Conservation (phyloP, 2,329 filamentous ascomycete genomes). For the Cordyceps fumosorosea region DNA sequence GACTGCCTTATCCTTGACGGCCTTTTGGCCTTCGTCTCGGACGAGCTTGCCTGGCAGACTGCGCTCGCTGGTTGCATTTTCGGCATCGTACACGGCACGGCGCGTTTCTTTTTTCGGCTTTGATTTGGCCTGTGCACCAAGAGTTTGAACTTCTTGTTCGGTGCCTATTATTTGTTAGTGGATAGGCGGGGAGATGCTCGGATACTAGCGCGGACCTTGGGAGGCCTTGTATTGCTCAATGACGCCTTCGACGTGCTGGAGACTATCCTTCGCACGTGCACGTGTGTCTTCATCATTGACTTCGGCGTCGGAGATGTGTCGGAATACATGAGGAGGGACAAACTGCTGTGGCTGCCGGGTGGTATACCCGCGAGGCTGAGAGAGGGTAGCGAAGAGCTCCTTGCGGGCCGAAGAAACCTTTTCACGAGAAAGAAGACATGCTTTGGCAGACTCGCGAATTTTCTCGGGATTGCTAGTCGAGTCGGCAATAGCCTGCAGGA, state of each 20-base stretch:
- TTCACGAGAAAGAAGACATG: constrained; percentile 29
- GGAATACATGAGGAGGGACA: constrained; percentile 34
- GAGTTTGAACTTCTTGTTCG: constrained; percentile 1
- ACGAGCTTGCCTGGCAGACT: constrained; percentile 36
- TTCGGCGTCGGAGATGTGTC: constrained; percentile 30
- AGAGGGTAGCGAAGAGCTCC: constrained; percentile 29
- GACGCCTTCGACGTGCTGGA: constrained; percentile 31
- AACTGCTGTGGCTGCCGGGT: constrained; percentile 22
- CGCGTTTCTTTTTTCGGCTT: constrained; percentile 23
- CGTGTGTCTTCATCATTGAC: constrained; percentile 33
- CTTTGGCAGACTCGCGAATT: constrained; percentile 30
- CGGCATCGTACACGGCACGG: constrained; percentile 39
- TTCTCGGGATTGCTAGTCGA: constrained; percentile 30
- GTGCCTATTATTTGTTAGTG: constrained; percentile 16
- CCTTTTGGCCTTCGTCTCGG: constrained; percentile 36
- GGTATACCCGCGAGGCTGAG: constrained; percentile 25
- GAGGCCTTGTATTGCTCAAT: constrained; percentile 19
- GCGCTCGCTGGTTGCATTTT: constrained; percentile 29
- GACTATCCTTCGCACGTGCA: constrained; percentile 29
- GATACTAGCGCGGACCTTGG: constrained; percentile 21
- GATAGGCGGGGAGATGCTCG: too few species aligned
- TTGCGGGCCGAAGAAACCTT: constrained; percentile 25
- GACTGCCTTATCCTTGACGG: constrained; percentile 34
- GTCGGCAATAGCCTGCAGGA: constrained; percentile 37
- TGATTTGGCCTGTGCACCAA: constrained; percentile 5